Base-by-base conservation (phyloP, 1,139 yeast genomes). In the Debaryomyces singareniensis region DNA sequence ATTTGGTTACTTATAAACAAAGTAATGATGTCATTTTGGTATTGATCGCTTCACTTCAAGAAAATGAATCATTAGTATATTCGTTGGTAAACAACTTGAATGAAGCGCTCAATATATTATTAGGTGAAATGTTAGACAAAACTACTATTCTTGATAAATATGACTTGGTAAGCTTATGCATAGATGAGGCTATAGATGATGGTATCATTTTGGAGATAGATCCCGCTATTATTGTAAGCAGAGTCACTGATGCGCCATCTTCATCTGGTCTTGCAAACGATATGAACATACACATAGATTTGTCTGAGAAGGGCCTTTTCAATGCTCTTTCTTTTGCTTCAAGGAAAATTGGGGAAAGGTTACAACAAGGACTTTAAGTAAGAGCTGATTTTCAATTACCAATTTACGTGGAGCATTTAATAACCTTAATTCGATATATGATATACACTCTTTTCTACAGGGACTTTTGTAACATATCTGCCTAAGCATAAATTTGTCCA, bases 131-230 rank as follows among this genome's bases (percentile, higher is more conserved):
- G 16, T 65, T 89, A 40, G 97, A 91, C 56, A 84, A 81, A 55
- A 70, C 78, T 39, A 73, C 91, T 3, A 61, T 91, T 28, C 71
- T 81, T 47, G 95, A 85, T 42, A 76, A 82, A 53, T 91, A 81
- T 52, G 99, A 91, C 55, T 67, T 85, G 66, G 80, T 87, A 29
- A 69, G 85, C 29, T 71, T 91, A 53, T 86, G 94, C 6, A 72
- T 89, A 28, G 98, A 91, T 55, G 98, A 91, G 59, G 74, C 94
- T 15, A 68, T 91, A 34, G 98, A 91, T 53, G 93, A 84, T 45
- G 96, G 97, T 16, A 77, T 91, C 40, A 78, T 93, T 38, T 69
- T 93, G 44, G 97, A 91, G 57, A 81, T 87, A 25, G 97, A 91
- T 49, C 78, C 95, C 3, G 76, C 81, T 26, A 77, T 86, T 29